Evolutionary conservation across 768 basidiomycete genomes (phyloP).

Genomic region (Rubroboletus satanas): DNA sequence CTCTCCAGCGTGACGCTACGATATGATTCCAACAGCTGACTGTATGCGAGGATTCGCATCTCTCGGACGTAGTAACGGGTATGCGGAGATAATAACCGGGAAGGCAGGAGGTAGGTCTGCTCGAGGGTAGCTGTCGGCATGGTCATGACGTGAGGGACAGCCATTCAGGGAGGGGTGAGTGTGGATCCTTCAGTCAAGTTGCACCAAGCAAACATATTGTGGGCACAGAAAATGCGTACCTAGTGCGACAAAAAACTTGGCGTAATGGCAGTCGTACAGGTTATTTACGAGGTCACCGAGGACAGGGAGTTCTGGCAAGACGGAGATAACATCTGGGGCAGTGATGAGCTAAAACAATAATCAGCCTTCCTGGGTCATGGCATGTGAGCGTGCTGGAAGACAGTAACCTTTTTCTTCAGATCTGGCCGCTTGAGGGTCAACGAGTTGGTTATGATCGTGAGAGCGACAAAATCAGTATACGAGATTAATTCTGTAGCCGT

Average conservation of each 20-base stretch:
- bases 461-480: slow-evolving; percentile 86
- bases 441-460: slow-evolving; percentile 77
- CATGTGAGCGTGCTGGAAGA: neutral
- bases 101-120: slow-evolving; percentile 82
- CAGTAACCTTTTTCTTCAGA: slow-evolving; percentile 80
- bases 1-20: slow-evolving; percentile 85
- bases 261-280: slow-evolving; percentile 90
- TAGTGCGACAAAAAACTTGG: slow-evolving; percentile 88
- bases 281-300: slow-evolving; percentile 82
- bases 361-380: slow-evolving; percentile 1
- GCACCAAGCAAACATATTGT: neutral
- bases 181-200: slow-evolving; percentile 7
- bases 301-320: slow-evolving; percentile 76
- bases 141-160: neutral
- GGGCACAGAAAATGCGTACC: slow-evolving; percentile 41
- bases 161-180: neutral
- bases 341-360: slow-evolving; percentile 57
- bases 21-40: slow-evolving; percentile 89
- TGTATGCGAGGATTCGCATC: slow-evolving; percentile 93
- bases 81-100: slow-evolving; percentile 81
- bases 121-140: slow-evolving; percentile 71
- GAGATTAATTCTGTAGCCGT: slow-evolving; percentile 86
- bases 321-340: slow-evolving; percentile 84
- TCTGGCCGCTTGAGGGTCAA: slow-evolving; percentile 78
- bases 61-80: slow-evolving; percentile 89